Conservation (phyloP, 1,284 basidiomycete genomes). For the Naganishia sp. region DNA sequence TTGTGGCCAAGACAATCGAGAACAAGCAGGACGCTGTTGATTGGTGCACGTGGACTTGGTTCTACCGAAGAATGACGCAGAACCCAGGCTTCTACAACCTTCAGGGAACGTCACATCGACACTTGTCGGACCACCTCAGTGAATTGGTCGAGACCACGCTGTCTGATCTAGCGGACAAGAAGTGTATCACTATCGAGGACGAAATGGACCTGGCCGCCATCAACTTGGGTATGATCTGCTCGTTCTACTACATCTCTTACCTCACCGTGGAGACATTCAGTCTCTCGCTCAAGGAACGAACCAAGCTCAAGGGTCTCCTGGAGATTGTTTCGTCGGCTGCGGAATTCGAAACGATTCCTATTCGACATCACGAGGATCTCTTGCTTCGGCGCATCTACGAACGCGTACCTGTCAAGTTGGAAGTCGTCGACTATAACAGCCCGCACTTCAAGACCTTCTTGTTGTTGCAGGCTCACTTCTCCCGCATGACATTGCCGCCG, state of each 20-base stretch:
- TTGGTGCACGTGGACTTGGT: slow-evolving; percentile 58
- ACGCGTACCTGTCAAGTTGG: slow-evolving; percentile 93
- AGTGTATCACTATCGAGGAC: slow-evolving; percentile 90
- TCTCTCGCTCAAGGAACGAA: slow-evolving; percentile 89
- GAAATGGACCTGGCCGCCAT: slow-evolving; percentile 90
- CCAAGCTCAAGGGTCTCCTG: slow-evolving; percentile 94
- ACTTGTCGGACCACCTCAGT: slow-evolving; percentile 90
- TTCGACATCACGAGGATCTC: slow-evolving; percentile 84
- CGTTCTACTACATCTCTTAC: slow-evolving; percentile 66
- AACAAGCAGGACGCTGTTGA: slow-evolving; percentile 97
- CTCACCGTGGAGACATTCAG: slow-evolving; percentile 97
- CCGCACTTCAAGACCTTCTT: slow-evolving; percentile 99
- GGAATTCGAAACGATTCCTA: slow-evolving; percentile 93
- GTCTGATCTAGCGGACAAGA: slow-evolving; percentile 85
- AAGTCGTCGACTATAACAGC: slow-evolving; percentile 81
- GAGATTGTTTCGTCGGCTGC: slow-evolving; percentile 95
- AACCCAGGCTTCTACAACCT: slow-evolving; percentile 86
- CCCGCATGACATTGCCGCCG: slow-evolving; percentile 82
- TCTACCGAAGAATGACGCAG: slow-evolving; percentile 94
- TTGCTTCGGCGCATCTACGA: slow-evolving; percentile 87
- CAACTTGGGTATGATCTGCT: slow-evolving; percentile 95
- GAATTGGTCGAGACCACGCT: slow-evolving; percentile 94
- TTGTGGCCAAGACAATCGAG: slow-evolving; percentile 97
- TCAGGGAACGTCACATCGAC: slow-evolving; percentile 88
- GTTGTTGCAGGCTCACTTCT: slow-evolving; percentile 94